phyloP scores from a whole-genome alignment of 75 land plant genomes.

The Larix kaempferi region DNA sequence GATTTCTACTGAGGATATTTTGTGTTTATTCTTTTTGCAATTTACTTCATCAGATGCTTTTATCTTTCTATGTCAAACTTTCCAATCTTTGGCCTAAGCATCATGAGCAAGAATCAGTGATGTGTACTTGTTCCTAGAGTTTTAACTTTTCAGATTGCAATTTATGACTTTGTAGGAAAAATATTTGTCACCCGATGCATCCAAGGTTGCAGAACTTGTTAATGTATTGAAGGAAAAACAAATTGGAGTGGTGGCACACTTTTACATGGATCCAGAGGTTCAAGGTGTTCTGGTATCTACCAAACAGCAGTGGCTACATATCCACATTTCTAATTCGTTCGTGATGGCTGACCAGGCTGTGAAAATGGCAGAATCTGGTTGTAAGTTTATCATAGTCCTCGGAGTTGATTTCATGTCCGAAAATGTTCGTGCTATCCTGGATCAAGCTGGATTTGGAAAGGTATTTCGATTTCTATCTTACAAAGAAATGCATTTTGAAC shows the following conservation, averaged over 20 bases:
- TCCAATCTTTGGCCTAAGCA: background rate
- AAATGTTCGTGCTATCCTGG: constrained; percentile 98
- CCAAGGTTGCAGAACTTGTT: constrained; percentile 68
- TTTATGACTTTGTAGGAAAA: constrained; percentile 57
- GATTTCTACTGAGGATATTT: background rate
- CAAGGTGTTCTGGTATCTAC: constrained; percentile 97
- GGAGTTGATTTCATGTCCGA: constrained; percentile 99
- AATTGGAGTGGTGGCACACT: constrained; percentile 96
- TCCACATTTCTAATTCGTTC: constrained; percentile 92
- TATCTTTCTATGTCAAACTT: background rate
- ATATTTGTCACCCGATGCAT: constrained; percentile 66
- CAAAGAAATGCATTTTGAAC: constrained; percentile 5
- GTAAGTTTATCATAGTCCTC: constrained; percentile 73
- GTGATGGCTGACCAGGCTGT: constrained; percentile 98
- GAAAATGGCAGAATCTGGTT: constrained; percentile 91
- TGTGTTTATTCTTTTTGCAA: background rate
- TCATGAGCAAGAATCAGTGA: background rate
- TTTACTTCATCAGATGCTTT: background rate
- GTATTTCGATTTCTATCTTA: constrained; percentile 26
- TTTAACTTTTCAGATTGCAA: constrained; percentile 2
- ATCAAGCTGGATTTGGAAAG: constrained; percentile 78
- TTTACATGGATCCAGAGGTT: constrained; percentile 99
- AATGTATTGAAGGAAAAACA: constrained; percentile 56
- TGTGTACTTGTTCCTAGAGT: constrained; percentile 6
- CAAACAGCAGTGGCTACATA: constrained; percentile 89